Conservation (phyloP, 116 monocot species). For the Phalaenopsis hybrid region DNA sequence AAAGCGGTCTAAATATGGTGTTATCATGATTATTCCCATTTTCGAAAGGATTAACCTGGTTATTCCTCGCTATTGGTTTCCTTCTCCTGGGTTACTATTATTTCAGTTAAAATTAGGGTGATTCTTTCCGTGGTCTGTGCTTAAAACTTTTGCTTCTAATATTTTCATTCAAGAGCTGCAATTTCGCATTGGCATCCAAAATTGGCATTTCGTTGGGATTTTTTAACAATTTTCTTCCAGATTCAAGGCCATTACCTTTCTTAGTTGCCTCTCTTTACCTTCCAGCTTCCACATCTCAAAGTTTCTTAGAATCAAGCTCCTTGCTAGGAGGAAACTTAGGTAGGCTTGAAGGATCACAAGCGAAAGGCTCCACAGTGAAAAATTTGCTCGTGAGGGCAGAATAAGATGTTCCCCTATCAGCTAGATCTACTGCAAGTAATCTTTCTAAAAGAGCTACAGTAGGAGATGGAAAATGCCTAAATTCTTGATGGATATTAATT, state of each 20-base stretch:
- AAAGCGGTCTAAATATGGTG: too few relatives aligned
- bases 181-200: conserved; percentile 17
- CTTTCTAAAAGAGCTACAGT: conserved; percentile 37
- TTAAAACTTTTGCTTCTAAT: conserved; percentile 34
- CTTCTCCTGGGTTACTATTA: too few relatives aligned
- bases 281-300: conserved; percentile 31
- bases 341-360: conserved; percentile 31
- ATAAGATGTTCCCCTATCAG: conserved; percentile 33
- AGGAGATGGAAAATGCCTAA: conserved; percentile 40
- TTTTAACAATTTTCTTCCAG: conserved; percentile 20
- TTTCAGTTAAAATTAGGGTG: too few relatives aligned
- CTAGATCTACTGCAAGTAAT: conserved; percentile 49
- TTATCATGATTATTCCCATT: too few relatives aligned
- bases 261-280: conserved; percentile 25
- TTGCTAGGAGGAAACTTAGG: conserved; percentile 51
- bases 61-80: too few relatives aligned
- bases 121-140: conserved; percentile 23
- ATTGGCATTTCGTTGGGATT: conserved; percentile 8
- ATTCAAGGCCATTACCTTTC: conserved; percentile 16
- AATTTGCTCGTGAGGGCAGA: conserved; percentile 44
- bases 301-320: conserved; percentile 37
- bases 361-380: conserved; percentile 26
- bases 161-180: conserved; percentile 17
- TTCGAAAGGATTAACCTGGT: too few relatives aligned
- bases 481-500: conserved; percentile 30